Conservation (phyloP, 2,329 filamentous ascomycete species). For the Corinectria fuckeliana region DNA sequence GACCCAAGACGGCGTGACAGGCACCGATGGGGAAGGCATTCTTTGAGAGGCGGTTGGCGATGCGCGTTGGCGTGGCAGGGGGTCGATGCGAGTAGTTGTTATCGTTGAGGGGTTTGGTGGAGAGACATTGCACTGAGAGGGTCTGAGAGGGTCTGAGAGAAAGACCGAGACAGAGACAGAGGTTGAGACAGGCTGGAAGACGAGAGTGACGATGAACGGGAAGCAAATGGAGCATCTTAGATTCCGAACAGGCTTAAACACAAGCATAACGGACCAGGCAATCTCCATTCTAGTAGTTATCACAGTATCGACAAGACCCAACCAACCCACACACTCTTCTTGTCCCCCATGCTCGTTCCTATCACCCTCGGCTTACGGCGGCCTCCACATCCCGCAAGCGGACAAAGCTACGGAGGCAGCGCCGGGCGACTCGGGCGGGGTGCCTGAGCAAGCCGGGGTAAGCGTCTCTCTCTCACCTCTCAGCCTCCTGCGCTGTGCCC, state of each 20-base stretch:
- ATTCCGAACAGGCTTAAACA: neutral
- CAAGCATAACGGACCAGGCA: neutral
- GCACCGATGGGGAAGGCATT: neutral
- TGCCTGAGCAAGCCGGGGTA: constrained; percentile 8
- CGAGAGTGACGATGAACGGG: neutral
- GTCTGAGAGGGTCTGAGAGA: neutral
- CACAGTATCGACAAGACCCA: neutral
- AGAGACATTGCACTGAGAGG: neutral
- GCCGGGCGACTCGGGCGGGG: neutral
- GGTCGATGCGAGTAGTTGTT: neutral
- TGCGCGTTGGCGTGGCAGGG: neutral
- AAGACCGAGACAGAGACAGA: neutral
- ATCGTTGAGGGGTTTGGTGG: neutral
- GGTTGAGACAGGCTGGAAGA: neutral
- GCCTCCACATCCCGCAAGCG: constrained; percentile 8
- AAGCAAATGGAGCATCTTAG: neutral
- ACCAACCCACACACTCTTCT: neutral
- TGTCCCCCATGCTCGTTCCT: neutral
- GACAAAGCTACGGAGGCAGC: neutral
- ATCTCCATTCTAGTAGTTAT: no score
- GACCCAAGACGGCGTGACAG: neutral
- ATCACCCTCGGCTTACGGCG: neutral
- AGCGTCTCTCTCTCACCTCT: neutral
- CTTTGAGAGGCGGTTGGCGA: neutral
- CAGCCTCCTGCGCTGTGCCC: neutral